These are phyloP conservation scores for Penicillium maclennaniae DNA, from an alignment of 495 filamentous ascomycete genomes.

Conservation along the genomic window DNA sequence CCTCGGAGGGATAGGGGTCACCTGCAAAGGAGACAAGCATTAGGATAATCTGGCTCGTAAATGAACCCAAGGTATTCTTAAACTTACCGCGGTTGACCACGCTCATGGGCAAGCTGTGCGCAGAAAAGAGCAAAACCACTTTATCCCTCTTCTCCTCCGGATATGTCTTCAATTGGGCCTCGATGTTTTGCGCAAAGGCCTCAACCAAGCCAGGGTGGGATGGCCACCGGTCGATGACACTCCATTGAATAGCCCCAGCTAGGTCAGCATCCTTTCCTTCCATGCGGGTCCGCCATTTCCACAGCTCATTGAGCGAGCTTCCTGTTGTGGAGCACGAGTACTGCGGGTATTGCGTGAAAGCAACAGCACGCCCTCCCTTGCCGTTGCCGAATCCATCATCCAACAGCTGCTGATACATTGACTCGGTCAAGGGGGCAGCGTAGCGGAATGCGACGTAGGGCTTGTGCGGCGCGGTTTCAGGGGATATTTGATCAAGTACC, in stretches of 20 bases:
- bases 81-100: conserved; percentile 85
- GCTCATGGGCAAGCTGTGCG: conserved; percentile 93
- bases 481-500: conserved; percentile 81
- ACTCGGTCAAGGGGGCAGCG: conserved; percentile 88
- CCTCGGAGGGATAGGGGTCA: conserved; percentile 94
- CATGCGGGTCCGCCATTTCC: conserved; percentile 88
- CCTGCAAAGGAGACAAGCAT: conserved; percentile 43
- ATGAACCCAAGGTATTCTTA: no score
- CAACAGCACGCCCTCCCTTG: conserved; percentile 84
- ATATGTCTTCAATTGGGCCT: conserved; percentile 76
- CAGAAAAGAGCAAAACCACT: conserved; percentile 88
- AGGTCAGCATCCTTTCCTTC: conserved; percentile 66
- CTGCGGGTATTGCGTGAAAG: conserved; percentile 98
- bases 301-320: conserved; percentile 92
- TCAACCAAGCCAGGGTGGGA: conserved; percentile 85
- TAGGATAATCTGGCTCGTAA: conserved; percentile 6
- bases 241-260: conserved; percentile 80
- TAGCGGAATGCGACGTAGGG: conserved; percentile 99
- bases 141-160: conserved; percentile 69
- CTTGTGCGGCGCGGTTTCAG: conserved; percentile 92
- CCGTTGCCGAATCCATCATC: conserved; percentile 86
- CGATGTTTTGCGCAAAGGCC: conserved; percentile 86
- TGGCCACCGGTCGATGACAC: conserved; percentile 97
- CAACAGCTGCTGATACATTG: conserved; percentile 77
- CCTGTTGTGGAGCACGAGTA: conserved; percentile 99